Percentiles rank a stretch among this genome's conserved stretches.
Conservation (phyloP, 169 alveolate species). For the Plasmodium vivax region DNA sequence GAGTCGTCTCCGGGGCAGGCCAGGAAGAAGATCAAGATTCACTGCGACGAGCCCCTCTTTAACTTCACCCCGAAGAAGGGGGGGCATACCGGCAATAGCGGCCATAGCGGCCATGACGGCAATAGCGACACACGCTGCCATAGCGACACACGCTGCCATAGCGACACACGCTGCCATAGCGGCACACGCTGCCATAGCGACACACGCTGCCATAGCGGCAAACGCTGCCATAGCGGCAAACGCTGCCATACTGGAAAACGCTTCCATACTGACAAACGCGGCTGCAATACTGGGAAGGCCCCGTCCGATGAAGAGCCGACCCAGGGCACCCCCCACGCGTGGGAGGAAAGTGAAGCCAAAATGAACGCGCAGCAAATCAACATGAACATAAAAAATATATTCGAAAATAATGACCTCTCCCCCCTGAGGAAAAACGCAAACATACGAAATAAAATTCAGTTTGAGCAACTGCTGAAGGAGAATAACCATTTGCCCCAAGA, state of each 20-base stretch:
- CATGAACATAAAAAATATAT: constrained; percentile 32
- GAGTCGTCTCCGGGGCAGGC: background rate
- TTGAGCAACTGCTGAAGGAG: constrained; percentile 33
- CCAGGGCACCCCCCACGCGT: background rate
- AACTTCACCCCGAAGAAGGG: constrained; percentile 54
- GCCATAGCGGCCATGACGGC: background rate
- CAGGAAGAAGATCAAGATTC: constrained; percentile 16
- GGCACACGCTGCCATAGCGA: too few species aligned
- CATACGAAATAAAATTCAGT: constrained; percentile 54
- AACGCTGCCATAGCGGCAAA: too few species aligned
- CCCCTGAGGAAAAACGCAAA: constrained; percentile 61
- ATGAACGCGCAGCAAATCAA: constrained; percentile 39
- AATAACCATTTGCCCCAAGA: background rate
- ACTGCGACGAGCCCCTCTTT: constrained; percentile 48
- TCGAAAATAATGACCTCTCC: constrained; percentile 54
- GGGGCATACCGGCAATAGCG: too few species aligned
- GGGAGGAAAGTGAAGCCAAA: background rate
- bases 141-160: too few species aligned
- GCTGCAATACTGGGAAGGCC: background rate
- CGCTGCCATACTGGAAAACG: too few species aligned
- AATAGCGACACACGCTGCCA: too few species aligned
- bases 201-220: too few species aligned
- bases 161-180: too few species aligned
- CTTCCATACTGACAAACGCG: too few species aligned
- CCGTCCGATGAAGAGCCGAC: background rate